These are phyloP conservation scores for Xylariaceae sp. DNA, from an alignment of 2,329 filamentous ascomycete genomes.

Conservation along the genomic window DNA sequence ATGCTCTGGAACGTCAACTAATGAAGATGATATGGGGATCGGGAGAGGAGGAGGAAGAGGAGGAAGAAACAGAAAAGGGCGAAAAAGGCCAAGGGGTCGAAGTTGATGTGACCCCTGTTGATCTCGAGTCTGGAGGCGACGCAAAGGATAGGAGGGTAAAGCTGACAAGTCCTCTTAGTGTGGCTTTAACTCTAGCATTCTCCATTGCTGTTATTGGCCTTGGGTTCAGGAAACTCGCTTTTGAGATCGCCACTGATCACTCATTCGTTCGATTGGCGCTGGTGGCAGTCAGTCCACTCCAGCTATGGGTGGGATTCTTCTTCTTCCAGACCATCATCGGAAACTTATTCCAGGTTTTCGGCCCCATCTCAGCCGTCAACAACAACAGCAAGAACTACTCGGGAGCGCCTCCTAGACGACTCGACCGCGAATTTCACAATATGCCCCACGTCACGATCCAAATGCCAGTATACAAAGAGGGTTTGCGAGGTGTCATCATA, in stretches of 20 bases:
- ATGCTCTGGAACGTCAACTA: conserved; percentile 50
- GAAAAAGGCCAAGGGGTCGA: conserved; percentile 30
- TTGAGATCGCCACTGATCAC: conserved; percentile 53
- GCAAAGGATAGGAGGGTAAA: conserved; percentile 48
- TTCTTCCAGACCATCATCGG: conserved; percentile 51
- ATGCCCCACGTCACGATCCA: conserved; percentile 50
- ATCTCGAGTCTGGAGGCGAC: conserved; percentile 39
- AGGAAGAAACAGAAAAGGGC: conserved; percentile 41
- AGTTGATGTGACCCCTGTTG: conserved; percentile 41
- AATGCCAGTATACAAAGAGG: conserved; percentile 52
- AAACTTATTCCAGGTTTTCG: conserved; percentile 49
- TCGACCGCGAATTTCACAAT: conserved; percentile 37
- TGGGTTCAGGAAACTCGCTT: conserved; percentile 54
- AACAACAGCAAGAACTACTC: conserved; percentile 48
- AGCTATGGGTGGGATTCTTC: conserved; percentile 55
- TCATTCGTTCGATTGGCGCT: conserved; percentile 55
- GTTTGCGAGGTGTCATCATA: conserved; percentile 47
- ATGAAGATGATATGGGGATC: conserved; percentile 58
- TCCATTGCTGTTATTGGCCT: conserved; percentile 52
- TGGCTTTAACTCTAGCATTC: conserved; percentile 51
- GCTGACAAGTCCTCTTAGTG: conserved; percentile 54
- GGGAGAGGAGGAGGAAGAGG: conserved; percentile 40
- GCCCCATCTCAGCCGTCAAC: conserved; percentile 45
- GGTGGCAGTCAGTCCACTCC: conserved; percentile 48
- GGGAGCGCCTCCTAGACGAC: conserved; percentile 35